Base-by-base conservation (phyloP, 2,329 filamentous ascomycete genomes). In the Penicillium brasilianum region DNA sequence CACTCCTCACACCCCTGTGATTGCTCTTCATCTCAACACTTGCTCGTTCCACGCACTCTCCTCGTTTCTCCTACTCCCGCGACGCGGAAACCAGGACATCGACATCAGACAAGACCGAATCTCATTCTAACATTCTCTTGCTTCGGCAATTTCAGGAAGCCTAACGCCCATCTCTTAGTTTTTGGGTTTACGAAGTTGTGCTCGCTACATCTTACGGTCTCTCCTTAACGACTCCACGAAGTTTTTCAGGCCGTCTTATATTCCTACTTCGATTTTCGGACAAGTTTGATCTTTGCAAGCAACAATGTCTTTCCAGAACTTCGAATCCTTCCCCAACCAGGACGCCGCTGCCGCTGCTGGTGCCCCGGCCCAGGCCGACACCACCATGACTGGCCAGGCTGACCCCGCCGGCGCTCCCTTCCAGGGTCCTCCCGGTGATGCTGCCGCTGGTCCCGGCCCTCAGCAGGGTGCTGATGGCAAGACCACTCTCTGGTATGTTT, bases 301-400 rank as follows among this genome's bases (percentile, higher is more conserved):
- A 44, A 90, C 37, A 37, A 54, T 90, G 88, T 88, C 86, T 75
- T 89, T 88, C 81, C 84, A 85, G 65, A 86, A 86, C 76, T 88
- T 86, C 77, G 86, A 89, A 71, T 81, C 83, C 66, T 88, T 86
- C 76, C 85, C 84, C 72, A 84, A 84, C 75, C 86, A 87, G 76
- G 81, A 83, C 66, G 85, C 85, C 75, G 83, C 80, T 66, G 83
- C 83, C 63, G 82, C 80, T 61, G 79, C 78, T 58, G 79, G 78
- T 61, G 74, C 77, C 56, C 77, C 77, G 65, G 82, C 82, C 69
- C 77, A 82, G 67, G 81, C 81, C 66, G 84, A 82, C 69, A 75
- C 82, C 61, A 80, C 83, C 63, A 84, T 88, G 78, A 81, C 82
- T 50, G 81, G 79, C 55, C 86, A 87, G 77, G 83, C 84, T 66